Evolutionary conservation across 257 asterid genomes (phyloP), one percentile per base, ranked within the genome.

Genomic region (Lycium ferocissimum): DNA sequence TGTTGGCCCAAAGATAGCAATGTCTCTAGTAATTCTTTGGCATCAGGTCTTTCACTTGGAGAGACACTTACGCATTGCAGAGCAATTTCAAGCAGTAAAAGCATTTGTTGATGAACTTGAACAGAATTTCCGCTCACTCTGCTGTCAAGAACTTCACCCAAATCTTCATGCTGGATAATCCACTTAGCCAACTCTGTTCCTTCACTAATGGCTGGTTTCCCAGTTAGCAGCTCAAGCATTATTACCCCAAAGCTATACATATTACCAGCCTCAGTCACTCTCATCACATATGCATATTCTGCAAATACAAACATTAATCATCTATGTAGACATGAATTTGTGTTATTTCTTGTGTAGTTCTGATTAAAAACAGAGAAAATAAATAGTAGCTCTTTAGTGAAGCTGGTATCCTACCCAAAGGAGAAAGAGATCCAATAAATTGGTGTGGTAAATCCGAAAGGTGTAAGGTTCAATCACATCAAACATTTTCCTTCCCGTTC

Each of bases 1-100:
- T 73, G 47, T 38, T 47, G 57, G 47, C 49, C 83, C 63, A 82
- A 38, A 18, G 56, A 47, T 57, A 70, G 85, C 49, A 81, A 72
- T 54, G 35, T 82, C 18, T 54, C 35, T 70, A 57, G 83, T 58
- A 81, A 0, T 82, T 61, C 40, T 33, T 51, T 54, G 33, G 88
- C 85, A 72, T 81, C 80, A 61, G 85, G 88, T 45, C 88, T 82
- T 81, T 85, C 79, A 4, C 67, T 67, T 14, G 85, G 69, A 61
- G 70, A 82, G 47, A 18, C 49, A 49, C 51, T 72, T 9, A 82
- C 37, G 49, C 85, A 72, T 53, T 6, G 69, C 83, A 78, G 15
- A 47, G 86, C 37, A 40, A 84, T 79, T 18, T 40, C 8, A 12
- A 84, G 72, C 62, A 75, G 10, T 2, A 81, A 2, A 22, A 61